Evolutionary conservation across 805 yeast species (phyloP).

Genomic region (Nakazawaea wyomingensis): DNA sequence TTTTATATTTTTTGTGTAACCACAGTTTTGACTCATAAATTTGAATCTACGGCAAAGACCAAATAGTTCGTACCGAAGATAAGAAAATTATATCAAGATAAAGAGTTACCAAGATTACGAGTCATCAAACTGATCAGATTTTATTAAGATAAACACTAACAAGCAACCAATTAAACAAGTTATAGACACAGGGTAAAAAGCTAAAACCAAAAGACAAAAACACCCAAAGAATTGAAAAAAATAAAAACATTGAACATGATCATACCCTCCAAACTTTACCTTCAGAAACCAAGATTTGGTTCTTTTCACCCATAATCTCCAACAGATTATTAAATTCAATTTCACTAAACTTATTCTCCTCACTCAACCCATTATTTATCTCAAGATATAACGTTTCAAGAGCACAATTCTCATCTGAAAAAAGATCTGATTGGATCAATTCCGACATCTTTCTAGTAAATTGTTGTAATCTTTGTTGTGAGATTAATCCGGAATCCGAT

Average conservation of each 20-base stretch:
- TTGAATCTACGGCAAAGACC: too few species aligned
- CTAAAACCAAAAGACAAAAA: background rate
- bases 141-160: too few species aligned
- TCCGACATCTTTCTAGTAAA: constrained; percentile 44
- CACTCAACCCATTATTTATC: constrained; percentile 22
- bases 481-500: constrained; percentile 31
- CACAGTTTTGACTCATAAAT: background rate
- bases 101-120: too few species aligned
- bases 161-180: background rate
- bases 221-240: background rate
- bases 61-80: too few species aligned
- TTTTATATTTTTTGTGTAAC: background rate
- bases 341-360: constrained; percentile 41
- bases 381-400: constrained; percentile 19
- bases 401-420: constrained; percentile 35
- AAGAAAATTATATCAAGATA: too few species aligned
- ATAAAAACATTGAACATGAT: background rate
- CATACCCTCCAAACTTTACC: constrained; percentile 42
- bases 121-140: too few species aligned
- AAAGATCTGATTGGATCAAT: constrained; percentile 37
- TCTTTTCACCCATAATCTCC: constrained; percentile 35
- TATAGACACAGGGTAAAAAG: background rate
- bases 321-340: constrained; percentile 42
- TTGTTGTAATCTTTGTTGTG: constrained; percentile 42
- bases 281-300: constrained; percentile 44